Base-by-base conservation (phyloP, 108 stramenopile species). In the Cyclotella distinguenda region DNA sequence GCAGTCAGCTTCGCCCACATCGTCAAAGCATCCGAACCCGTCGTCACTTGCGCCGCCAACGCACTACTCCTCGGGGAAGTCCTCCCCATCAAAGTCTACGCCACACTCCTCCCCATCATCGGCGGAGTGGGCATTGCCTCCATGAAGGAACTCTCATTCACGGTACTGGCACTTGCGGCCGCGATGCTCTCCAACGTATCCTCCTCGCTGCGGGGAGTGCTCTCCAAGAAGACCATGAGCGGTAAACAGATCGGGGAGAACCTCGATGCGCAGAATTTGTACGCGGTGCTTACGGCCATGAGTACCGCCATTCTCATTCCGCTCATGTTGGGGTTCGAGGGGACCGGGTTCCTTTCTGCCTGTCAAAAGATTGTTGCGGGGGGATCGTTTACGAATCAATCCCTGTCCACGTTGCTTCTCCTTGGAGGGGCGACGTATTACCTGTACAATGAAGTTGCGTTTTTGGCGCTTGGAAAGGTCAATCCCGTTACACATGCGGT, bases 1-100 rank as follows among this genome's bases (percentile, higher is more conserved):
- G 96, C 98, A 49, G 98, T 97, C 23, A 96, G 95, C 55, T 99
- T 99, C 73, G 96, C 98, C n/a, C 98, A 99, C 89, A 97, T 99
- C 80, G 97, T 99, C 70, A 99, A 99, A 86, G 98, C 98, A 18
- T 94, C 95, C 36, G 98, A 99, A 79, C 98, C 98, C 7, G 96
- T 97, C 46, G 96, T 97, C 40, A 97, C 98, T 8, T 97, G 97
- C 54, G 84, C 70, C 21, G 69, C 94, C 28, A 96, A 97, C 65
- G 94, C 91, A 23, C 66, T 95, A 18, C 85, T 96, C 46, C 80
- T 97, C 42, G 85, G 90, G 44, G 89, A 97, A 70, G 68, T 95
- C 58, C 79, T 94, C 33, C 92, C 93, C 27, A 32, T 75, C 21
- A 82, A 80, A 55, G 96, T 97, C 4, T 98, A 98, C 82, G 64